These are phyloP conservation scores for Conticribra weissflogii DNA, from an alignment of 108 stramenopile genomes.

Conservation along the genomic window DNA sequence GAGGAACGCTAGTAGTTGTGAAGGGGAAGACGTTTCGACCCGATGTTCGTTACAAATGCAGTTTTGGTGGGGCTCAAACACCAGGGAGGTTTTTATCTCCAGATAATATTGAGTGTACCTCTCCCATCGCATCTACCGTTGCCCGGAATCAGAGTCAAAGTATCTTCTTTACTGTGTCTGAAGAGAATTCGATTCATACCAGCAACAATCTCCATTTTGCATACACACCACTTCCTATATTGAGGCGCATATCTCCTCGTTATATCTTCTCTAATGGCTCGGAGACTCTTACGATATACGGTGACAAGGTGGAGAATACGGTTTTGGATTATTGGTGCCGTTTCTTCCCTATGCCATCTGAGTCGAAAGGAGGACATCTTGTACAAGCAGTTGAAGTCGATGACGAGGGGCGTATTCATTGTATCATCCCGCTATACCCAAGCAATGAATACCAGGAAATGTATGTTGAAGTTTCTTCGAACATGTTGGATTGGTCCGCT, in stretches of 20 bases:
- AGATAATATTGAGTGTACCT: conserved; percentile 30
- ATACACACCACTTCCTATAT: conserved; percentile 17
- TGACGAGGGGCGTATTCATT: conserved; percentile 21
- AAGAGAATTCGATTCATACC: conserved; percentile 26
- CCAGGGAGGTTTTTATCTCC: conserved; percentile 17
- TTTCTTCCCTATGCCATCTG: conserved; percentile 2
- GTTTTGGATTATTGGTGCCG: conserved; percentile 35
- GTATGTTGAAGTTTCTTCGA: conserved; percentile 45
- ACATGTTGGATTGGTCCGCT: conserved; percentile 39
- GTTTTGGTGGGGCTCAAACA: conserved; percentile 17
- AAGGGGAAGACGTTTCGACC: conserved; percentile 36
- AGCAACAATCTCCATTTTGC: conserved; percentile 13
- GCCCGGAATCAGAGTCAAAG: neutral
- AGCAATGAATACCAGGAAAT: conserved; percentile 15
- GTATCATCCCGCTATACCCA: conserved; percentile 14
- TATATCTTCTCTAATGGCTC: conserved; percentile 26
- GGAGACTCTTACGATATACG: conserved; percentile 25
- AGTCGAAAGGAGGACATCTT: neutral
- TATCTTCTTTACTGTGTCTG: conserved; percentile 13
- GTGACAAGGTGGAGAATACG: conserved; percentile 21
- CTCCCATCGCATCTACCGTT: conserved; percentile 4
- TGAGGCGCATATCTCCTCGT: conserved; percentile 13
- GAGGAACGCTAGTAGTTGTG: conserved; percentile 32
- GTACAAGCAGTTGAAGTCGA: conserved; percentile 6
- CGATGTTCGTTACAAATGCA: conserved; percentile 29